phyloP scores from a whole-genome alignment of 495 filamentous ascomycete genomes.

The Eremomyces bilateralis region DNA sequence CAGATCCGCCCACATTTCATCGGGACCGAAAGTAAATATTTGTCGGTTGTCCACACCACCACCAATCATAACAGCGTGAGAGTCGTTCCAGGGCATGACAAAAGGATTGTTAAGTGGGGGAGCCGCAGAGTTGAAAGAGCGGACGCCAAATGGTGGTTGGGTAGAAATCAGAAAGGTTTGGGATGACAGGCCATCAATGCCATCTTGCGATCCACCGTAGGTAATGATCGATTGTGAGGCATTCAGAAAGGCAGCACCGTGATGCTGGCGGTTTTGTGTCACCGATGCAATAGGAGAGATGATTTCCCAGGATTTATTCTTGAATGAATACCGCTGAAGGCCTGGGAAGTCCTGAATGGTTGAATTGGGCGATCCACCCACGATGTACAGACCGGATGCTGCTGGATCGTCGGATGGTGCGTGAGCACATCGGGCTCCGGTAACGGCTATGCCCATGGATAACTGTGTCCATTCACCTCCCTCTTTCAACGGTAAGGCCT shows the following conservation, averaged over 20 bases:
- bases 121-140: slow-evolving; percentile 27
- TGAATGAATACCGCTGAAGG: slow-evolving; percentile 67
- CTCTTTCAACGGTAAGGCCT: slow-evolving; percentile 42
- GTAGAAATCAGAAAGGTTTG: slow-evolving; percentile 59
- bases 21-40: slow-evolving; percentile 39
- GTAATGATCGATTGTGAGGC: slow-evolving; percentile 49
- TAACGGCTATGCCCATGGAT: slow-evolving; percentile 40
- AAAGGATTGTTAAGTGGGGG: slow-evolving; percentile 45
- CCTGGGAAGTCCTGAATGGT: slow-evolving; percentile 38
- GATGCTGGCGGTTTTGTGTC: slow-evolving; percentile 45
- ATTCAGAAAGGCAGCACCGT: slow-evolving; percentile 58
- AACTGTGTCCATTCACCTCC: slow-evolving; percentile 52
- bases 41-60: slow-evolving; percentile 41
- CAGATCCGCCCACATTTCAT: slow-evolving; percentile 41
- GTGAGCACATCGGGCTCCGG: slow-evolving; percentile 56
- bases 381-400: slow-evolving; percentile 50
- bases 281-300: slow-evolving; percentile 30
- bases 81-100: slow-evolving; percentile 54
- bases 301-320: slow-evolving; percentile 52
- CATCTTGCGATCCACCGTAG: slow-evolving; percentile 48
- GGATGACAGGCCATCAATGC: slow-evolving; percentile 25
- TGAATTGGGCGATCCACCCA: slow-evolving; percentile 46
- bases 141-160: slow-evolving; percentile 32
- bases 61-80: slow-evolving; percentile 53
- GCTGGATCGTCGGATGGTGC: slow-evolving; percentile 30